Evolutionary conservation across 2,329 filamentous ascomycete species (phyloP).

Genomic region (Sphaerulina vaccinii): DNA sequence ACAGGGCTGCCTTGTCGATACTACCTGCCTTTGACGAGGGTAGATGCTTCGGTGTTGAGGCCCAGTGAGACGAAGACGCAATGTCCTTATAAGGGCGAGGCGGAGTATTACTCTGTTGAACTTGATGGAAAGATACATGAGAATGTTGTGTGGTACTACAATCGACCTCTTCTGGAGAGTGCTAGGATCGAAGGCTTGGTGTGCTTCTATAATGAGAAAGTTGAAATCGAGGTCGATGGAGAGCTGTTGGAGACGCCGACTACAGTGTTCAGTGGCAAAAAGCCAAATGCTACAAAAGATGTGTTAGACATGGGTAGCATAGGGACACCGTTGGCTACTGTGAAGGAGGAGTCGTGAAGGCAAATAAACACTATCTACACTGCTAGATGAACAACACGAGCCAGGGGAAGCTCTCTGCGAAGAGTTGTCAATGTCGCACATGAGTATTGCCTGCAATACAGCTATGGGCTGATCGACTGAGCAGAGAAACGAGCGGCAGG

Average conservation of each 20-base stretch:
- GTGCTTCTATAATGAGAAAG: conserved; percentile 69
- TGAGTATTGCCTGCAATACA: too few species aligned
- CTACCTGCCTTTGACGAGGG: conserved; percentile 56
- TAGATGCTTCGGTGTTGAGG: conserved; percentile 49
- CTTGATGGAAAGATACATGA: conserved; percentile 42
- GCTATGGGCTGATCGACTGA: too few species aligned
- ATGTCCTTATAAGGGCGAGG: conserved; percentile 68
- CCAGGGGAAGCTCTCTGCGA: too few species aligned
- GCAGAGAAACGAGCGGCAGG: too few species aligned
- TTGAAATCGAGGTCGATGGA: conserved; percentile 59
- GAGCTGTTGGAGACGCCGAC: conserved; percentile 34
- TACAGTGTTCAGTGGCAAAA: conserved; percentile 30
- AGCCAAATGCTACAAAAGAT: neutral
- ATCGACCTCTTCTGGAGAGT: conserved; percentile 57
- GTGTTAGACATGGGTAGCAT: conserved; percentile 8
- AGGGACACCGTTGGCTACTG: neutral
- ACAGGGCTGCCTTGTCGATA: conserved; percentile 59
- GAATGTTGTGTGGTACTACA: conserved; percentile 64
- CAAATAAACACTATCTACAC: too few species aligned
- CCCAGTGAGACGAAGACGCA: conserved; percentile 54
- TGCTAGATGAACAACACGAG: too few species aligned
- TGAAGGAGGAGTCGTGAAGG: conserved; percentile 7
- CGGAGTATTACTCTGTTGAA: conserved; percentile 61
- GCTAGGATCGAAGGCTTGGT: conserved; percentile 51
- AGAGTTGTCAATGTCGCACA: too few species aligned